Evolutionary conservation across 1,139 yeast genomes (phyloP), one percentile per base, ranked within the genome.

Genomic region (Eremothecium cymbalariae): DNA sequence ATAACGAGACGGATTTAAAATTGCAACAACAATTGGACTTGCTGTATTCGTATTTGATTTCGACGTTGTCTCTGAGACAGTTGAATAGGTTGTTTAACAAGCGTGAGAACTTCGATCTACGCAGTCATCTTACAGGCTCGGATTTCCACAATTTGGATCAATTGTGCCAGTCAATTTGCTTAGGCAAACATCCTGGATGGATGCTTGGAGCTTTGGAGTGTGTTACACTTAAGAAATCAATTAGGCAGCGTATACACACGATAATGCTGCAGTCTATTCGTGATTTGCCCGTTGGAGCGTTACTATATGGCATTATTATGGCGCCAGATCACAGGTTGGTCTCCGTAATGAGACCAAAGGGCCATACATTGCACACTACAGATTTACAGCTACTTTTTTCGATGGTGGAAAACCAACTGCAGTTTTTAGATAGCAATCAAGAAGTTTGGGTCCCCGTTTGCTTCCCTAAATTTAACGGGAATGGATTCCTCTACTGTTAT

Each of bases 401-500:
- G 18, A 67, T 79, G 63, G 67, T 79, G 2, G 74, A 69, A 52
- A 72, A 73, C 45, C 64, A 61, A 35, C 52, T 58, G 11, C 49
- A 55, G 18, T 44, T 51, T 7, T 52, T 52, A 7, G 57, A 63
- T 33, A 27, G 21, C 14, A 14, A 14, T 5, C 90, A 82, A 46
- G 95, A 88, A 49, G 72, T 85, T 42, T 90, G 97, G 97, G 72
- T 85, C 9, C 98, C 98, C 0, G 67, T 90, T 2, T 90, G 98
- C 55, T 68, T 90, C 57, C 95, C 98, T 1, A 74, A 82, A 45
- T 90, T 90, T 63, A 90, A 90, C 53, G 64, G 84, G 3, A 76
- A 77, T 43, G 98, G 98, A 9, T 93, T 86, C 49, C 62, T 90
- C 6, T 83, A 90, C 53, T 76, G 85, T 2, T 84, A 81, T 51